phyloP scores from a whole-genome alignment of 2,329 filamentous ascomycete species.

The Curvularia spicifera region DNA sequence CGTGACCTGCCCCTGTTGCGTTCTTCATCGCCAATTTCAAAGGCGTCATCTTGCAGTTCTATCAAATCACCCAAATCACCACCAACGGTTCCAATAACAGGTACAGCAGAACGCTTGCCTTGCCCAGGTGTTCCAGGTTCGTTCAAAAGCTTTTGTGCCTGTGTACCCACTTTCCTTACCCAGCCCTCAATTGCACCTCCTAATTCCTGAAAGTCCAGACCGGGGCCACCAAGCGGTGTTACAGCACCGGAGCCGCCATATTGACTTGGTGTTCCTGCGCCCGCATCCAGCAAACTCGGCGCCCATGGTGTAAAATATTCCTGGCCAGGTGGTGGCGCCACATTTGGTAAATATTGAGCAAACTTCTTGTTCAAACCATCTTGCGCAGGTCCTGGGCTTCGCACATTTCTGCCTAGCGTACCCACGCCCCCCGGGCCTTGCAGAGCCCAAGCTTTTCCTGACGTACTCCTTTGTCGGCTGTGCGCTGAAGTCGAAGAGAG shows the following conservation, averaged over 20 bases:
- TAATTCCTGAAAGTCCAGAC: constrained; percentile 73
- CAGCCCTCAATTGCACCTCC: constrained; percentile 89
- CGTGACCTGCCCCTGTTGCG: constrained; percentile 36
- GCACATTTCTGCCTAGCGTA: constrained; percentile 73
- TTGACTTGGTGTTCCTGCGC: constrained; percentile 37
- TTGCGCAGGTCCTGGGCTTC: constrained; percentile 78
- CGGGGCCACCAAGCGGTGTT: constrained; percentile 40
- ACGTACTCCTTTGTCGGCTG: constrained; percentile 47
- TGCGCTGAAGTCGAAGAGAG: constrained; percentile 46
- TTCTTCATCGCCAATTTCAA: constrained; percentile 50
- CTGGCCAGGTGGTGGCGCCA: constrained; percentile 69
- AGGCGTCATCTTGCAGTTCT: constrained; percentile 68
- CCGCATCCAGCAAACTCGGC: constrained; percentile 42
- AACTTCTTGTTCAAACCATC: constrained; percentile 87
- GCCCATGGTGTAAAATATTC: constrained; percentile 52
- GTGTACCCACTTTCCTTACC: constrained; percentile 80
- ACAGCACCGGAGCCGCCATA: constrained; percentile 39
- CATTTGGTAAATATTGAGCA: constrained; percentile 78
- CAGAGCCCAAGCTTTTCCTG: constrained; percentile 61
- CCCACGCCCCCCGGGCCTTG: constrained; percentile 88
- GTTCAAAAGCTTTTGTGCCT: constrained; percentile 54
- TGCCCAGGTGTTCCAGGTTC: constrained; percentile 42
- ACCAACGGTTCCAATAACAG: constrained; percentile 50
- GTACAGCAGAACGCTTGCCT: constrained; percentile 41
- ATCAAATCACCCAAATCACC: constrained; percentile 69